Evolutionary conservation across 2,329 filamentous ascomycete genomes (phyloP).

Genomic region (Trichoderma sp.): DNA sequence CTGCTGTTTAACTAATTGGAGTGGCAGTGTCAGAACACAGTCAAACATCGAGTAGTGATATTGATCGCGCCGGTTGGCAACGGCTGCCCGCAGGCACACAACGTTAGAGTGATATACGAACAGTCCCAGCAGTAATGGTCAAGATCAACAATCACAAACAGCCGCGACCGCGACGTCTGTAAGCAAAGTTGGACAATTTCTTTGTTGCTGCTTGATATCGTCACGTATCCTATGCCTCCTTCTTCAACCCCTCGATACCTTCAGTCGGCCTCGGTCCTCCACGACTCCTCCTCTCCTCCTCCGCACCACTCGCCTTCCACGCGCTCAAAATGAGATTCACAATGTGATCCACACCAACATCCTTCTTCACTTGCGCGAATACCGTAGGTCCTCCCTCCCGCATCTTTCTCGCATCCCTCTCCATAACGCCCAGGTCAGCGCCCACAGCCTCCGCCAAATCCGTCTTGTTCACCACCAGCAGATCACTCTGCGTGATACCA

Average conservation of each 20-base stretch:
- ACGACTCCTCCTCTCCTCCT: constrained; percentile 51
- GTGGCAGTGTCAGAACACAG: background rate
- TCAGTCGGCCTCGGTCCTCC: constrained; percentile 59
- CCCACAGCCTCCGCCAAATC: constrained; percentile 88
- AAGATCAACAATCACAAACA: background rate
- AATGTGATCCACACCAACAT: constrained; percentile 80
- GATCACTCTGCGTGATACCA: constrained; percentile 92
- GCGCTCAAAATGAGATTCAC: constrained; percentile 84
- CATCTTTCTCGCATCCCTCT: constrained; percentile 90
- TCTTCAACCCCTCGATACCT: constrained; percentile 49
- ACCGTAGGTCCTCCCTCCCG: constrained; percentile 92
- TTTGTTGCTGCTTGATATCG: background rate
- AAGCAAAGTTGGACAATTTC: background rate
- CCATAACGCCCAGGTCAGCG: constrained; percentile 90
- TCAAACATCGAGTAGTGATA: background rate
- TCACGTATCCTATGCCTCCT: background rate
- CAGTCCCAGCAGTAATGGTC: background rate
- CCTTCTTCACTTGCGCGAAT: constrained; percentile 96
- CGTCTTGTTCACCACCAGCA: constrained; percentile 96
- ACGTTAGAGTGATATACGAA: background rate
- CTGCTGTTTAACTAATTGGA: background rate
- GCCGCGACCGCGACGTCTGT: background rate
- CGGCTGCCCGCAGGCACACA: background rate
- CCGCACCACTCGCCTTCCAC: constrained; percentile 87
- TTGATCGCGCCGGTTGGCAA: background rate